phyloP scores from a whole-genome alignment of 495 filamentous ascomycete species.

The Penicillium tannophilum region DNA sequence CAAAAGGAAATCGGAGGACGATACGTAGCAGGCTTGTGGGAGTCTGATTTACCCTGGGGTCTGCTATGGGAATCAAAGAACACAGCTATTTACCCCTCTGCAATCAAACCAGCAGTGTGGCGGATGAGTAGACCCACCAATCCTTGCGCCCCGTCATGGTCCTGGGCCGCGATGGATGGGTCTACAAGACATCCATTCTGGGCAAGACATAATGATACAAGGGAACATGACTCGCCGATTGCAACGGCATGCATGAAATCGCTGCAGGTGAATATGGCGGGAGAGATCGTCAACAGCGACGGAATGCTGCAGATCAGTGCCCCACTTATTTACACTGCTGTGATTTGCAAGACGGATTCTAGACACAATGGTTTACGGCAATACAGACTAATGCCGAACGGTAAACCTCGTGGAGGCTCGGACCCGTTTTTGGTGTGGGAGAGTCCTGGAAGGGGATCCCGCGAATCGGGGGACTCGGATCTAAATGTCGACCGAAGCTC shows the following conservation, averaged over 20 bases:
- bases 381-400: too few species aligned
- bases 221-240: background rate
- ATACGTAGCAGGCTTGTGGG: background rate
- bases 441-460: background rate
- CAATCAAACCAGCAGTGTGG: too few species aligned
- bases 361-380: background rate
- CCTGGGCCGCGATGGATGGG: background rate
- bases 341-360: background rate
- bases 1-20: background rate
- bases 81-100: background rate
- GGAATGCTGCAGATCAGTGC: background rate
- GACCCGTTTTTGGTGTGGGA: background rate
- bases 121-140: background rate
- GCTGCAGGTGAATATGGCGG: background rate
- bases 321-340: background rate
- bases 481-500: background rate
- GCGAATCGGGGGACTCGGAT: background rate
- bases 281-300: conserved; percentile 2
- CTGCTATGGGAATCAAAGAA: conserved; percentile 1
- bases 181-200: background rate
- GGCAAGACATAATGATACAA: background rate
- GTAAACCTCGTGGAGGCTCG: background rate
- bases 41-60: conserved; percentile 3
- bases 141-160: conserved; percentile 2
- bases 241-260: background rate